phyloP scores from a whole-genome alignment of 75 land plant genomes.

The Pinus tabuliformis region DNA sequence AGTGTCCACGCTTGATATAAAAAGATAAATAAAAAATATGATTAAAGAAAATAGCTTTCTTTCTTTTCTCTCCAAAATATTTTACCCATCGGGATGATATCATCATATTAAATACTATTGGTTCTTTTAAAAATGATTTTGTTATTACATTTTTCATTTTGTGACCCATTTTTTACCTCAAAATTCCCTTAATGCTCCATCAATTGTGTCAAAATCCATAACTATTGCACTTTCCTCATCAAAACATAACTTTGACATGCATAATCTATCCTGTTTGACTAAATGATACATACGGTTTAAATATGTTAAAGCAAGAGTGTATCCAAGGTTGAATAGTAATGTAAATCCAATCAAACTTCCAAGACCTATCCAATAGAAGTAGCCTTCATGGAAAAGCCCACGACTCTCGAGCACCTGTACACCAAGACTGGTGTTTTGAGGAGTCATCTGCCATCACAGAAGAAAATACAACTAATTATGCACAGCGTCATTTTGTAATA shows the following conservation, averaged over 20 bases:
- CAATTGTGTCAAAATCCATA: not conserved
- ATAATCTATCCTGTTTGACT: not conserved
- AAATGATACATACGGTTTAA: slow-evolving; percentile 19
- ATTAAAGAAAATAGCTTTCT: not conserved
- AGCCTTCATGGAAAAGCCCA: slow-evolving; percentile 13
- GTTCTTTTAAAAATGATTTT: too few relatives aligned
- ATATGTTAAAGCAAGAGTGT: slow-evolving; percentile 27
- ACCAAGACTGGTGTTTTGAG: slow-evolving; percentile 21
- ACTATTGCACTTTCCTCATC: not conserved
- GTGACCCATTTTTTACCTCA: too few relatives aligned
- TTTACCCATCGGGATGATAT: too few relatives aligned
- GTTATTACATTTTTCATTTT: too few relatives aligned
- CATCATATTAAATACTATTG: too few relatives aligned
- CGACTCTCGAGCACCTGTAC: slow-evolving; percentile 14
- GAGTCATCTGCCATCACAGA: not conserved
- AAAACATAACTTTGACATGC: not conserved
- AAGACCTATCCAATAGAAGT: slow-evolving; percentile 42
- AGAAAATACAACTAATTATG: not conserved
- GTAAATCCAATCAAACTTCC: slow-evolving; percentile 24
- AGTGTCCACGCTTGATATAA: too few relatives aligned
- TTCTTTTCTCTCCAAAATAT: too few relatives aligned
- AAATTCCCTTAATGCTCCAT: not conserved
- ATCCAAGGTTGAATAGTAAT: slow-evolving; percentile 25
- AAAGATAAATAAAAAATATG: not conserved
- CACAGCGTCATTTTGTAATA: too few relatives aligned